Conservation (phyloP, 768 basidiomycete species). For the Boletales sp. region DNA sequence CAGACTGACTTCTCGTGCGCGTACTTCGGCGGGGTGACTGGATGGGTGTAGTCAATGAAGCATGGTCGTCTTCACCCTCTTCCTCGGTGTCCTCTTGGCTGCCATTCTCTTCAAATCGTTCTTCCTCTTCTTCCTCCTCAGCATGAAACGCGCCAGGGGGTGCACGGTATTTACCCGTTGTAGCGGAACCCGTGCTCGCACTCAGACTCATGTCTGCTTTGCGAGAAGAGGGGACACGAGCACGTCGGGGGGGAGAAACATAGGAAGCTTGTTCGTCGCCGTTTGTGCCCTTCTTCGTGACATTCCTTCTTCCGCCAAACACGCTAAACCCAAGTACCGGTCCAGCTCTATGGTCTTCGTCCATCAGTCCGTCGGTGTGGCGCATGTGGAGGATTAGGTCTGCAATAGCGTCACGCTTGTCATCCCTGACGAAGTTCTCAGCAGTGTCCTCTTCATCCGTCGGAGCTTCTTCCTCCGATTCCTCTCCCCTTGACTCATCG, state of each 20-base stretch:
- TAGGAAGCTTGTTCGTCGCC: not conserved
- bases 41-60: constrained; percentile 4
- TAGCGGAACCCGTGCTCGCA: constrained; percentile 10
- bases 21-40: constrained; percentile 13
- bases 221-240: constrained; percentile 8
- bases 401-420: constrained; percentile 10
- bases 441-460: constrained; percentile 10
- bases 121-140: constrained; percentile 38
- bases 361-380: constrained; percentile 8
- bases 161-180: constrained; percentile 22
- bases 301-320: constrained; percentile 10
- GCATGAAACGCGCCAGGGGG: constrained; percentile 46
- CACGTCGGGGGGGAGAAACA: constrained; percentile 8
- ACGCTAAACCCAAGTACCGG: constrained; percentile 19
- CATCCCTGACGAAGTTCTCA: constrained; percentile 18
- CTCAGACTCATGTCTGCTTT: constrained; percentile 11
- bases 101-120: constrained; percentile 9
- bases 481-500: not conserved
- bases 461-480: not conserved
- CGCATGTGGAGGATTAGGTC: constrained; percentile 16
- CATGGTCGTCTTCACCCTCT: constrained; percentile 6
- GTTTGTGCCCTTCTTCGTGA: not conserved
- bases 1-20: constrained; percentile 6
- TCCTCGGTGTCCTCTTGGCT: constrained; percentile 23
- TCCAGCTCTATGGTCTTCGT: constrained; percentile 2